Base-by-base conservation (phyloP, 2,329 filamentous ascomycete species). In the Hypoxylon sp. region DNA sequence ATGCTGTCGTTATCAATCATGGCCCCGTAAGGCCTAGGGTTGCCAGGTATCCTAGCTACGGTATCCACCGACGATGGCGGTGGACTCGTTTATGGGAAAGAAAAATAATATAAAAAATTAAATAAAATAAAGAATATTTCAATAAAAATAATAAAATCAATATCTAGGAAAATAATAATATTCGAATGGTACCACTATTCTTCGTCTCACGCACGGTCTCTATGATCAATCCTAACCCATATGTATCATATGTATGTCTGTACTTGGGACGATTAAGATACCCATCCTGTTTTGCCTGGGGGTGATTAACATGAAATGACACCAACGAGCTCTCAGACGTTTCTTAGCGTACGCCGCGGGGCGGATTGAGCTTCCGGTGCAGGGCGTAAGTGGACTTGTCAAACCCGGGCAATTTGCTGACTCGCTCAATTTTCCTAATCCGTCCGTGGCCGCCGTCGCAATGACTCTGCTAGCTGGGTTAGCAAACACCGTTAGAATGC, bases 341-440 rank as follows among this genome's bases (percentile, higher is more conserved):
- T 61, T 48, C 28, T 50, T 62, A 50, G 67, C 38, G 36, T 59
- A 51, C 52, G n/a, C 64, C 64, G 67, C 61, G 53, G 56, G 60
- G 55, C 67, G 65, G 67, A 58, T 65, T 65, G 19, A 60, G 64
- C 60, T 62, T 70, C 67, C 67, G 67, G 64, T 41, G 58, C 67
- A 30, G 66, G 67, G 56, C 30, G 13, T 23, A 23, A 23, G 28
- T 38, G 23, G 28, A 50, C 63, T 48, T 53, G 55, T 61, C 52
- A 57, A 52, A 55, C 36, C 36, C n/a, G 21, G 43, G 14, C 58
- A 67, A 70, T 68, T 61, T 65, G 61, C 58, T 49, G n/a, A 45
- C 51, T 56, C 58, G 55, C 55, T 30, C 50, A 25, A 14, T 17
- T 53, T 68, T 65, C 67, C 67, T 30, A 65, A 65, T 65, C 46